Evolutionary conservation across 306 rosid genomes (phyloP), one percentile per base, ranked within the genome.

Genomic region (Myrica gale): DNA sequence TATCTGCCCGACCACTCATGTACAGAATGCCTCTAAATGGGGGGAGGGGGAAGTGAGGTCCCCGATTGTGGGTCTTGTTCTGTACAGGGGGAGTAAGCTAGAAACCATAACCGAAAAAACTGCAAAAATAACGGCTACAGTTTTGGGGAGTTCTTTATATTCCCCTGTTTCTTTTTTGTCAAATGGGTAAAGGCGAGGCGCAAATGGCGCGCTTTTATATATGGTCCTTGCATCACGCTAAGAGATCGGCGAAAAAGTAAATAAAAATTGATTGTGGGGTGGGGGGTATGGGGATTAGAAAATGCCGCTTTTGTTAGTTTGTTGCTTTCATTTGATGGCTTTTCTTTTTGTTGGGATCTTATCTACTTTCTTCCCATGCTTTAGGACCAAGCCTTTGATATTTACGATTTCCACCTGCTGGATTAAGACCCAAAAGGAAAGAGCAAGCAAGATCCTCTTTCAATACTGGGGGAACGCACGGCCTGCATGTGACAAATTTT

Each of bases 181-280:
- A 56, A 21, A 54, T 48, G 62, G 71, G 78, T 78, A 83, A 84
- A 79, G 84, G 83, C 75, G 74, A 82, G 91, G 89, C 96, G 93
- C 76, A 50, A 87, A 84, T 84, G 88, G 83, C 83, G 93, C 83
- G 61, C 79, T 54, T 86, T 80, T 16, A 53, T 19, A 1, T 5
- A 16, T 16, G n/a, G 23, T 46, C 90, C 93, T 75, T 55, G 43
- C 58, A 81, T 89, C 71, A 77, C 83, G 88, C 87, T 47, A 85
- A 76, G 79, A 68, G 82, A 82, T 77, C 85, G 89, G 91, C 88
- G 83, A 92, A 81, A 73, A 68, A 78, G 54, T 16, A 3, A 66
- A 8, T 41, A 32, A 44, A 72, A 62, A 61, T 68, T 46, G 2
- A 1, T 50, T 57, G 55, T 42, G 32, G 26, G 26, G 26, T 0